A percentile compares a stretch with the other conserved stretches of the same genome.
Evolutionary conservation across 306 rosid species (phyloP).

Genomic region (Notholithocarpus densiflorus): DNA sequence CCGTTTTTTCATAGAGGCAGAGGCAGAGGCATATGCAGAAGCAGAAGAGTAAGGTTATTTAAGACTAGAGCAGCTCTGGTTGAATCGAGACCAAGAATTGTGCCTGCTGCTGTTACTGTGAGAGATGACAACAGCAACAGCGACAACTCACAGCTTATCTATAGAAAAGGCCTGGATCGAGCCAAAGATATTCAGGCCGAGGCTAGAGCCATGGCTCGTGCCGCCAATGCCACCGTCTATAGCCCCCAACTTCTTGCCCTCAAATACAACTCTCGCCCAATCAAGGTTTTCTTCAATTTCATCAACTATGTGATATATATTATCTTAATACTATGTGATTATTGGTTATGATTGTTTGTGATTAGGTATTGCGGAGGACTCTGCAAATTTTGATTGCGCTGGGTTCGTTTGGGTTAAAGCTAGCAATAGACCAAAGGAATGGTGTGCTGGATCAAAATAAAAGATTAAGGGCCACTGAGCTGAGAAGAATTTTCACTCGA

Average conservation of each 20-base stretch:
- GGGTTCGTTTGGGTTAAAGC: slow-evolving; percentile 56
- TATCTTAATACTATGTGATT: neutral
- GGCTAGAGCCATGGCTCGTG: slow-evolving; percentile 71
- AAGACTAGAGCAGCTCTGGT: slow-evolving; percentile 42
- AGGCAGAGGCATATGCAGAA: neutral
- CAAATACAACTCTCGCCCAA: slow-evolving; percentile 58
- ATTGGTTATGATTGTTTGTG: neutral
- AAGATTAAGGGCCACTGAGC: slow-evolving; percentile 66
- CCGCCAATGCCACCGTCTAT: slow-evolving; percentile 58
- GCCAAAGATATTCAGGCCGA: slow-evolving; percentile 73
- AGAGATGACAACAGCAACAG: slow-evolving; percentile 9
- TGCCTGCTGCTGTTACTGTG: slow-evolving; percentile 8
- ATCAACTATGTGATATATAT: neutral
- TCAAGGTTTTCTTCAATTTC: slow-evolving; percentile 41
- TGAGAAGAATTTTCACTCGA: slow-evolving; percentile 57
- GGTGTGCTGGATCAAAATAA: slow-evolving; percentile 58
- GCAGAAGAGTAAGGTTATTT: neutral
- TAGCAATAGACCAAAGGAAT: slow-evolving; percentile 58
- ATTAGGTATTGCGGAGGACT: slow-evolving; percentile 68
- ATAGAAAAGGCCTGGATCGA: slow-evolving; percentile 31
- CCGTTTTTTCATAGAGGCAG: neutral
- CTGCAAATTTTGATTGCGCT: slow-evolving; percentile 53
- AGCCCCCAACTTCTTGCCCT: slow-evolving; percentile 50
- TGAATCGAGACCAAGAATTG: slow-evolving; percentile 38
- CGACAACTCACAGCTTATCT: slow-evolving; percentile 12